Evolutionary conservation across 495 filamentous ascomycete species (phyloP), one percentile per base, ranked within the genome.

Genomic region (Hypoxylon rickii): DNA sequence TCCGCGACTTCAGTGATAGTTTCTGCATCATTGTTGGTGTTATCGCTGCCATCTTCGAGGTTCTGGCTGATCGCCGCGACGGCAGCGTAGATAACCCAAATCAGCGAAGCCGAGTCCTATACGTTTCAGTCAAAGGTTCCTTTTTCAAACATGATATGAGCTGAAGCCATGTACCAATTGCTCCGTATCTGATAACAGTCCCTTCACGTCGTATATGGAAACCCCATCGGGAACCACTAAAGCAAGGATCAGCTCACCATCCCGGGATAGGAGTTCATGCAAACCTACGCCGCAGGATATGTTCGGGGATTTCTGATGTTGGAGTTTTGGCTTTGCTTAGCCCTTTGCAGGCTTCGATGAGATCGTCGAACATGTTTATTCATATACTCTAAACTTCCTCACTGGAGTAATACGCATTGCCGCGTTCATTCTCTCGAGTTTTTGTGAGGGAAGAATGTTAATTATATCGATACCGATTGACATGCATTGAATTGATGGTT

Each of bases 51-150:
- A 0, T 43, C 43, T 16, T 4, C 33, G 0, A 17, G 18, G 11
- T 51, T 10, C 19, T 59, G 37, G 29, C 33, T 17, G 44, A 58
- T 39, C 34, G 43, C 59, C 17, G 52, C 15, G 33, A 40, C 22
- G 13, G 37, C 40, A 31, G 50, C 53, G 49, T 63, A 58, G 5
- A 44, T 20, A 13, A 44, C 56, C 44, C 24, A 33, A 13, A 68
- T 49, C 7, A 50, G n/a, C 20, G 6, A 58, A 15, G 32, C 59
- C 33, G 4, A 48, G 22, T 8, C 60, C 52, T 17, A 38, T 37
- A 2, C 7, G 8, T 16, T 33, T 39, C 16, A 21, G 15, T 39
- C 3, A 11, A 21, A 31, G 3, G 12, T 13, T 15, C 7, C 5
- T 33, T 37, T 21, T 62, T 56, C 58, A 19, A 17, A 19, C 36